These are phyloP conservation scores for Theobroma grandiflorum DNA, from an alignment of 441 rosid genomes.

Conservation along the genomic window DNA sequence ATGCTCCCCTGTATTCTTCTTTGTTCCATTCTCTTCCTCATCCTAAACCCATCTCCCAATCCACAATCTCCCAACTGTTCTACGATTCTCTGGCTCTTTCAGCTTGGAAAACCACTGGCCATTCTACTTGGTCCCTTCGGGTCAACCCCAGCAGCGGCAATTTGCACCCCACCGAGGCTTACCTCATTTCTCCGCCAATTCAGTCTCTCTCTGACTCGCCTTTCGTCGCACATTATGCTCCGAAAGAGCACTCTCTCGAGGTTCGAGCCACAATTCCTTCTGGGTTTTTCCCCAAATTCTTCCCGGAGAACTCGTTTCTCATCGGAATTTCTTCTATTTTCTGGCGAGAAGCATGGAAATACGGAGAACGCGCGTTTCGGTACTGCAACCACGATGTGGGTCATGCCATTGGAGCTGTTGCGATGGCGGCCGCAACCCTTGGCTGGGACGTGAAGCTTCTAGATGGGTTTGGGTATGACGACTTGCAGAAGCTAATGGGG, in stretches of 20 bases:
- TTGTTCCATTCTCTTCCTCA: slow-evolving; percentile 69
- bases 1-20: slow-evolving; percentile 56
- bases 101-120: slow-evolving; percentile 85
- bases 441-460: slow-evolving; percentile 94
- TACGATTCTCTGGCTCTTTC: slow-evolving; percentile 85
- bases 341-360: slow-evolving; percentile 98
- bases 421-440: slow-evolving; percentile 79
- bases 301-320: slow-evolving; percentile 65
- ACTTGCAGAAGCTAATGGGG: slow-evolving; percentile 67
- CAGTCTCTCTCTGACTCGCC: slow-evolving; percentile 51
- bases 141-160: slow-evolving; percentile 97
- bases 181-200: slow-evolving; percentile 70
- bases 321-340: slow-evolving; percentile 76
- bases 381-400: slow-evolving; percentile 93
- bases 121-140: slow-evolving; percentile 91
- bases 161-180: slow-evolving; percentile 84
- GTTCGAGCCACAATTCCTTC: slow-evolving; percentile 63
- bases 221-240: slow-evolving; percentile 83
- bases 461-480: slow-evolving; percentile 73
- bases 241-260: slow-evolving; percentile 82
- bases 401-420: slow-evolving; percentile 76
- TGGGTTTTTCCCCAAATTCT: slow-evolving; percentile 46
- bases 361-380: slow-evolving; percentile 85
- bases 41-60: slow-evolving; percentile 54
- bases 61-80: slow-evolving; percentile 70